Evolutionary conservation across 768 basidiomycete species (phyloP), one percentile per base, ranked within the genome.

Genomic region (Sporobolomyces pararoseus): DNA sequence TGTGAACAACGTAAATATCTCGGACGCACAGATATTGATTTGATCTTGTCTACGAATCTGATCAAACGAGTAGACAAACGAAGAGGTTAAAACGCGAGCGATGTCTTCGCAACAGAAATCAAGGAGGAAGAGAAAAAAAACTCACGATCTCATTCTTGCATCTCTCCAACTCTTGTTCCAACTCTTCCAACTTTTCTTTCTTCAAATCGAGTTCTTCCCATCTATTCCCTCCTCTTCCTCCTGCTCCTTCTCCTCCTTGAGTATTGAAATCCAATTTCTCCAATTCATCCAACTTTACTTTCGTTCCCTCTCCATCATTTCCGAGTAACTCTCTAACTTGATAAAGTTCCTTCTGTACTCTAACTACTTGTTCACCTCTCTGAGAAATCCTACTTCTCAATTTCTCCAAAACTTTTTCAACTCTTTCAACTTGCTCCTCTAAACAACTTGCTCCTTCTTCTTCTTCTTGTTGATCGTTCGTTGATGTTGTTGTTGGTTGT

Each of bases 71-170:
- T 17, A 3, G 31, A 35, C 23, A 10, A 23, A 34, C 46, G 46
- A 47, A 47, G 23, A 7, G 12, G 23, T 13, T 12, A 12, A 47
- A 23, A 13, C 23, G 7, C 10, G 46, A 6, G 13, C 10, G 21
- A 13, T 13, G 6, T 16, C 63, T 67, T 34, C 55, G 52, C 68
- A 58, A n/a, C n/a, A n/a, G n/a, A n/a, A n/a, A n/a, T n/a, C n/a
- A n/a, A n/a, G n/a, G 62, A 59, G 50, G 50, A 17, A 25, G 16
- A 23, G 31, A 42, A 23, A 39, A 21, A 47, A 14, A n/a, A 47
- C 32, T 44, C 32, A 91, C 89, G 63, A 91, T 84, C 84, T 94
- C 91, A n/a, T 85, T 84, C 79, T 91, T 91, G 16, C 89, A 90
- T 62, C 88, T 83, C 14, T 89, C 86, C 23, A 92, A 84, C 76